Evolutionary conservation across 768 basidiomycete genomes (phyloP), one percentile per base, ranked within the genome.

Genomic region (Xerocomellus chrysenteron): DNA sequence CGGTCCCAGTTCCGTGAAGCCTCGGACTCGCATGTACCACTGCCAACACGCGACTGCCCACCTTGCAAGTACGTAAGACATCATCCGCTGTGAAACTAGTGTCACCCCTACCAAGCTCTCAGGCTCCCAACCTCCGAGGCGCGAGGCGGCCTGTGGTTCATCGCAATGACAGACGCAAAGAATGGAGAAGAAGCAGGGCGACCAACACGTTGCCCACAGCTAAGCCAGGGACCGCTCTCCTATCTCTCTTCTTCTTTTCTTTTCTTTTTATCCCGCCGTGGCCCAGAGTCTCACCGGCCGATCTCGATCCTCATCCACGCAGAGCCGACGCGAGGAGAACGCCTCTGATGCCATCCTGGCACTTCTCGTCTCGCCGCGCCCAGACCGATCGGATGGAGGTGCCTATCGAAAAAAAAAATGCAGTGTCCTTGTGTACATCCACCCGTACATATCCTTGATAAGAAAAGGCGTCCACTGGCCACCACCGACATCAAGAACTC

Each of bases 121-220:
- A 21, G 21, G 21, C 21, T 26, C 26, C 28, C 41, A 50, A 21
- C 55, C 32, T 58, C 66, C 46, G 51, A 63, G 60, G 54, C 32
- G 47, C 36, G 40, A 52, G 41, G 35, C 1, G 36, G 40, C 49
- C 48, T 50, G 57, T 45, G 16, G 32, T n/a, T 46, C 62, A 41
- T 56, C 47, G 39, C 43, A 52, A 37, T 47, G 46, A 41, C 10
- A 30, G 13, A 57, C 16, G 3, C 47, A 30, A 17, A 14, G 61
- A 67, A 53, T 57, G 52, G 59, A 59, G 51, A 37, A 13, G 61
- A 60, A 56, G 58, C 60, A 47, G 49, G 48, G 55, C 52, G 53
- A 54, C 48, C 53, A 60, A 67, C 66, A 68, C 67, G 67, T 68
- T 68, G 41, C 43, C 30, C 58, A 50, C 59, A 56, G 51, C 50